Conservation (phyloP, 345 rosid species). For the Alliaria petiolata region DNA sequence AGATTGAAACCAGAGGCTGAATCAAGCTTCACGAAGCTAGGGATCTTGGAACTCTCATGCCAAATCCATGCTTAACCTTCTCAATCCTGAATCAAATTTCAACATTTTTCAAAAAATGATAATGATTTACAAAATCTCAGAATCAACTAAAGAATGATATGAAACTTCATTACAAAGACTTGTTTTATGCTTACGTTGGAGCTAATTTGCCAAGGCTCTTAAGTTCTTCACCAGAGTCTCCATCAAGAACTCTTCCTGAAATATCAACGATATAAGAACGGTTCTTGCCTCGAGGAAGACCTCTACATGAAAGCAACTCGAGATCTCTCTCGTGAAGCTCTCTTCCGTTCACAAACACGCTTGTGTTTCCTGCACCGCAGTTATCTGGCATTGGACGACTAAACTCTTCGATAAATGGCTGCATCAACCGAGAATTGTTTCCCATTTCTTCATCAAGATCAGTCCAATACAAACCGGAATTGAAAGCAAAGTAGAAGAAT, state of each 20-base stretch:
- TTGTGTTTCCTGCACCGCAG: constrained; percentile 65
- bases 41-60: constrained; percentile 60
- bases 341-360: constrained; percentile 72
- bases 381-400: constrained; percentile 59
- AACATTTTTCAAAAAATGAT: neutral
- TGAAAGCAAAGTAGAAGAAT: neutral
- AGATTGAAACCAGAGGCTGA: neutral
- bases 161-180: neutral
- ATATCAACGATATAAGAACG: constrained; percentile 55
- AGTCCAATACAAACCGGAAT: neutral
- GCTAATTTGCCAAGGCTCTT: constrained; percentile 73
- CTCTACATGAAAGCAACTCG: constrained; percentile 59
- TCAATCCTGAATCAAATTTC: constrained; percentile 54
- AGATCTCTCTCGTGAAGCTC: constrained; percentile 73
- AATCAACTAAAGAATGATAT: neutral
- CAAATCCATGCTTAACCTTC: constrained; percentile 65
- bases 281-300: constrained; percentile 50
- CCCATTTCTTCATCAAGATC: neutral
- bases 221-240: constrained; percentile 61
- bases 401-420: constrained; percentile 76
- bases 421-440: constrained; percentile 17
- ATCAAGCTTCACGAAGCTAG: constrained; percentile 19
- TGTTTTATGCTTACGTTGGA: constrained; percentile 62
- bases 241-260: constrained; percentile 68
- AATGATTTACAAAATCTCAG: neutral